A percentile compares a stretch with the other conserved stretches of the same genome.
Conservation (phyloP, 257 asterid genomes). For the Plantago ovata region DNA sequence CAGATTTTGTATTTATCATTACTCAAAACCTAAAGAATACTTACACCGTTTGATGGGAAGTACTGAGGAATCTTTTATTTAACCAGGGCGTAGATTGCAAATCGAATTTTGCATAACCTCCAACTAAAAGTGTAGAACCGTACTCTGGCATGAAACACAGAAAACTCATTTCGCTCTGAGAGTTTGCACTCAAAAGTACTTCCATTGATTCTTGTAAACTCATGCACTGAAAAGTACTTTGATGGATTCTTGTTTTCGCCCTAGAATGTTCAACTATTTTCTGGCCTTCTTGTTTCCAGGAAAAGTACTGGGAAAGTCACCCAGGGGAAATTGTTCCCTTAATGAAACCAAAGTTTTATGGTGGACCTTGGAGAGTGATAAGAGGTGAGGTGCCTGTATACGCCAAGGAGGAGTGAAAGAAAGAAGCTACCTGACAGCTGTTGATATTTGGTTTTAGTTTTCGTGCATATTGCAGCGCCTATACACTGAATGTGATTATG, state of each 20-base stretch:
- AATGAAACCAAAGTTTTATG: conserved; percentile 82
- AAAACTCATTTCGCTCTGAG: too few species aligned
- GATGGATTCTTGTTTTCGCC: background rate
- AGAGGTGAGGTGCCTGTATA: conserved; percentile 72
- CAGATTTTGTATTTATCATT: too few species aligned
- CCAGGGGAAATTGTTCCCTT: conserved; percentile 84
- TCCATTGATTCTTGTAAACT: background rate
- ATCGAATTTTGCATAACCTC: too few species aligned
- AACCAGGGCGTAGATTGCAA: too few species aligned
- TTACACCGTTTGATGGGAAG: too few species aligned
- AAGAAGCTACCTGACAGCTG: too few species aligned
- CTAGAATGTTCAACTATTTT: background rate
- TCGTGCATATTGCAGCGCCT: conserved; percentile 4
- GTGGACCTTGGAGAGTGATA: conserved; percentile 90
- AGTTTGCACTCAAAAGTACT: background rate
- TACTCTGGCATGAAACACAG: too few species aligned
- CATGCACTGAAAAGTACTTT: background rate
- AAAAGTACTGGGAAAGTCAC: conserved; percentile 87
- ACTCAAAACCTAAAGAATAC: too few species aligned
- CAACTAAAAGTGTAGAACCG: too few species aligned
- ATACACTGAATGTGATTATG: background rate
- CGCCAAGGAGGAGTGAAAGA: conserved; percentile 29
- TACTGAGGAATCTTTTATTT: background rate
- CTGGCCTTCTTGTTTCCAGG: conserved; percentile 36
- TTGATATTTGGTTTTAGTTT: too few species aligned